Base-by-base conservation (phyloP, 768 basidiomycete species). In the Phanerochaete sordida region DNA sequence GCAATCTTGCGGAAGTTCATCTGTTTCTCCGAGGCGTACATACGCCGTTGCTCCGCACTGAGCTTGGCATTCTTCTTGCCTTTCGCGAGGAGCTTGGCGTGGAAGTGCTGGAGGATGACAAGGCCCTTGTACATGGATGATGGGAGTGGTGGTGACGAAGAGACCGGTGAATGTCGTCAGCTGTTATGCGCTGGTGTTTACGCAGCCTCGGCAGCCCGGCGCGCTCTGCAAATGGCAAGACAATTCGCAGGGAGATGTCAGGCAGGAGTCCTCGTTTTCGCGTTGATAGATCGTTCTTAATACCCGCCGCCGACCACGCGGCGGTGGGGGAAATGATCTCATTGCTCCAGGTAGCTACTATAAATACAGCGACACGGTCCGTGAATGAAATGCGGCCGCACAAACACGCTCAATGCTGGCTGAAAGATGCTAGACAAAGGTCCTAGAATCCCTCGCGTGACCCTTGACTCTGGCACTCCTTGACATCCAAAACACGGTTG, bases 1-100 rank as follows among this genome's bases (percentile, higher is more conserved):
- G 77, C 75, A 55, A 85, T 79, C 73, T 75, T 80, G 16, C 85
- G 80, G 64, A 86, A 86, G 68, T 86, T 85, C 47, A 75, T 73
- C 46, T 77, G 69, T 61, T 76, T 78, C 68, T 86, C 84, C 19
- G 77, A 69, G 12, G 79, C 71, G 65, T 86, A 85, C 77, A 83
- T 79, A 54, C 66, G 71, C 62, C 73, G 71, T 62, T 82, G 79
- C 39, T 54, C 62, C 23, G 59, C 61, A 31, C 62, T 63, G n/a
- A 54, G 21, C 33, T 54, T 35, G 23, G 47, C 5, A 16, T 33
- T 31, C 31, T 51, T 31, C 16, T 51, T 51, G 31, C 31, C 30
- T 7, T n/a, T n/a, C 11, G 50, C 16, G 50, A 31, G 28, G 16
- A 31, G 19, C 28, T 7, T 43, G 11, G 8, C 39, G 19, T 19